Base-by-base conservation (phyloP, 1,139 yeast species). In the Blastobotrys apis region DNA sequence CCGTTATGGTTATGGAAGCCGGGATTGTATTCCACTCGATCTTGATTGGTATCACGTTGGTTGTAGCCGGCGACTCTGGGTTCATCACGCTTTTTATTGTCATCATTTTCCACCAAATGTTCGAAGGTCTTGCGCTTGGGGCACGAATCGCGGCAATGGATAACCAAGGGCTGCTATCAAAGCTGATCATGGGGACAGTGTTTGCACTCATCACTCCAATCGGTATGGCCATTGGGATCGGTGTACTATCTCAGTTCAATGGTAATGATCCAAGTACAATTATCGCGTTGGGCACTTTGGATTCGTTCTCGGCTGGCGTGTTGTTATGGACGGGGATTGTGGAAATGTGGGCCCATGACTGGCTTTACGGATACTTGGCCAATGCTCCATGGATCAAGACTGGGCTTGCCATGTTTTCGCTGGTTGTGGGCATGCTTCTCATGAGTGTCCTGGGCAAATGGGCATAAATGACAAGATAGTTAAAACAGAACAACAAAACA, bases 61-160 rank as follows among this genome's bases (percentile, higher is more conserved):
- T 86, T 2, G 77, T 78, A 29, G 74, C 84, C 15, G 78, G 83
- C 25, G 81, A 78, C 51, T 92, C 84, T 58, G 45, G 43, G 15
- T 84, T 84, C 61, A 74, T 71, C 41, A 76, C 87, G 3, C 69
- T 86, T 41, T 86, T 84, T 63, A 73, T 82, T 50, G 95, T 85
- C 16, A 65, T 86, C 47, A 79, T 84, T 2, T 86, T 86, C 76
- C 95, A 86, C 65, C 95, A 86, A 67, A 74, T 81, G 69, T 87
- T 86, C 60, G 96, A 86, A 71, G 95, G 96, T 47, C 72, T 86
- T 45, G 96, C 95, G 54, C 71, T 86, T 55, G 95, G 95, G 44
- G 76, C 94, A 5, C 76, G 95, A 65, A 74, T 86, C 47, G 84
- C 94, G 2, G 74, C 76, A 30, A 76, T 84, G 8, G 34, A 41